Percentiles rank a stretch among this genome's conserved stretches.
Conservation (phyloP, 2,329 filamentous ascomycete species). For the Corynespora cassiicola region DNA sequence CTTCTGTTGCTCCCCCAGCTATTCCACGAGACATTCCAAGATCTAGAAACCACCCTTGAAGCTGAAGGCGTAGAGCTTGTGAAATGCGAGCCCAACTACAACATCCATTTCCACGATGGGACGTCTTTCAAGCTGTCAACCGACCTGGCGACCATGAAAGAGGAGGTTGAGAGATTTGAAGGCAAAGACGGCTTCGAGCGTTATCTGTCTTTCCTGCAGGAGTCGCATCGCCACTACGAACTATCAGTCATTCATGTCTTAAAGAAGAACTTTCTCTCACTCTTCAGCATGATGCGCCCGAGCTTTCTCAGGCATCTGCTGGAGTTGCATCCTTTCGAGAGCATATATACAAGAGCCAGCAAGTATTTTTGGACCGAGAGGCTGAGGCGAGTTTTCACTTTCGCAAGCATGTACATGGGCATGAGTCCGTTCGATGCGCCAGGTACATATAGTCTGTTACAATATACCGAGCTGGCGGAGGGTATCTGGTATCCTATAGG, state of each 20-base stretch:
- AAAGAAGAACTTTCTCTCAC: slow-evolving; percentile 68
- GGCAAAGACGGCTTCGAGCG: slow-evolving; percentile 73
- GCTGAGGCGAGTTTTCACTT: slow-evolving; percentile 74
- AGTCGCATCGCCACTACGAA: slow-evolving; percentile 75
- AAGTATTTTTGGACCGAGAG: slow-evolving; percentile 75
- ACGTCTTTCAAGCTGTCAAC: slow-evolving; percentile 68
- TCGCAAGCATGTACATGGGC: slow-evolving; percentile 83
- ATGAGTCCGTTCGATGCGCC: slow-evolving; percentile 81
- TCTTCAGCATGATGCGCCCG: slow-evolving; percentile 64
- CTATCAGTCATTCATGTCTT: slow-evolving; percentile 71
- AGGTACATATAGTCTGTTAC: slow-evolving; percentile 74
- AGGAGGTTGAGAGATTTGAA: slow-evolving; percentile 74
- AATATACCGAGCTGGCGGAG: slow-evolving; percentile 78
- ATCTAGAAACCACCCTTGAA: slow-evolving; percentile 71
- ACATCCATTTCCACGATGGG: slow-evolving; percentile 74
- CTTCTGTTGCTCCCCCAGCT: slow-evolving; percentile 74
- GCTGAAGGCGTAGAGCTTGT: slow-evolving; percentile 71
- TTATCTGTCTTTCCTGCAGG: slow-evolving; percentile 71
- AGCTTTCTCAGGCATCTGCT: slow-evolving; percentile 66
- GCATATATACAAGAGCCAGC: slow-evolving; percentile 69
- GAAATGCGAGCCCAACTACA: slow-evolving; percentile 79
- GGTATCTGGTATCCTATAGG: slow-evolving; percentile 79
- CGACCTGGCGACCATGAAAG: slow-evolving; percentile 74
- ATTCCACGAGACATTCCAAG: slow-evolving; percentile 72
- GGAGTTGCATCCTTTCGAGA: slow-evolving; percentile 72